Conservation (phyloP, 2,329 filamentous ascomycete genomes). For the Monilinia fructicola region DNA sequence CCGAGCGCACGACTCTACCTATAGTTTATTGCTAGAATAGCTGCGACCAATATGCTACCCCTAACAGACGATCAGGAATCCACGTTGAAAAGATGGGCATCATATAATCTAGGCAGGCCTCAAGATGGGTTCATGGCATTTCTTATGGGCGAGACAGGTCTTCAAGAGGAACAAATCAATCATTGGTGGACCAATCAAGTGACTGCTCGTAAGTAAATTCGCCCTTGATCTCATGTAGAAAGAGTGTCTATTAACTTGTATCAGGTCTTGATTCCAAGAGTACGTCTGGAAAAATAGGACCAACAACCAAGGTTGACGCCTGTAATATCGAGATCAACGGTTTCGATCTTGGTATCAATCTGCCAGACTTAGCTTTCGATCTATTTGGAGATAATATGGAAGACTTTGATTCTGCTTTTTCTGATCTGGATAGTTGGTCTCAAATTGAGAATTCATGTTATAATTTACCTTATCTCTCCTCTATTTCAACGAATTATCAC, state of each 20-base stretch:
- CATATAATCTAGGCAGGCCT: constrained; percentile 24
- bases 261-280: not conserved
- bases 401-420: not conserved
- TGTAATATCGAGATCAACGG: not conserved
- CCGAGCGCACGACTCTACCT: not conserved
- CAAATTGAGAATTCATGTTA: not conserved
- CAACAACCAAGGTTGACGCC: not conserved
- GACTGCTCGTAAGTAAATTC: constrained; percentile 15
- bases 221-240: not conserved
- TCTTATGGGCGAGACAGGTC: constrained; percentile 26
- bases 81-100: constrained; percentile 27
- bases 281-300: not conserved
- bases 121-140: constrained; percentile 24
- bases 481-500: not conserved
- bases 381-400: not conserved
- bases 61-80: constrained; percentile 28
- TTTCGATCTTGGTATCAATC: not conserved
- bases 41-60: constrained; percentile 21
- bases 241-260: not conserved
- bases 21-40: not conserved
- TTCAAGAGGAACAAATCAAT: constrained; percentile 21
- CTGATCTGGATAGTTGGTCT: not conserved
- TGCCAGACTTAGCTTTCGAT: not conserved
- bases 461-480: not conserved
- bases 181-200: constrained; percentile 27